A percentile compares a stretch with the other conserved stretches of the same genome.
These are phyloP conservation scores for Pseudopithomyces maydicus DNA, from an alignment of 2,329 filamentous ascomycete species.

Conservation along the genomic window DNA sequence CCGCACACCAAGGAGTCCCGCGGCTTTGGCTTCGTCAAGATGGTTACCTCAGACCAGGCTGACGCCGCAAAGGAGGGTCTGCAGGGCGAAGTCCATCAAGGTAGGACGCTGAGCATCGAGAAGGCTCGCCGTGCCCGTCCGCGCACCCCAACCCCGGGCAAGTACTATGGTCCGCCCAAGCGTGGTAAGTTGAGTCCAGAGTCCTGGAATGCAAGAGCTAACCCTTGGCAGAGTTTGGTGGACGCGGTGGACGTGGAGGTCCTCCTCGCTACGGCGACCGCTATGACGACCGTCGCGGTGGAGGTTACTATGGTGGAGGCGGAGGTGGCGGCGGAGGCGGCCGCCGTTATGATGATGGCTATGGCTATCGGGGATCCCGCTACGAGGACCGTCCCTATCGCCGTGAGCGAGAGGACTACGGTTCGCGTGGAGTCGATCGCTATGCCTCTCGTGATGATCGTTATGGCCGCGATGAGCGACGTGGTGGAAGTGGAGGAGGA, in stretches of 20 bases:
- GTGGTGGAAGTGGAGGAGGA: conserved; percentile 63
- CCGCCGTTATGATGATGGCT: conserved; percentile 52
- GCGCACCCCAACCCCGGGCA: conserved; percentile 94
- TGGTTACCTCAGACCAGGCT: conserved; percentile 92
- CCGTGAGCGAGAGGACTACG: conserved; percentile 49
- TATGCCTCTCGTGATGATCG: conserved; percentile 53
- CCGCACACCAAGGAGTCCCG: conserved; percentile 98
- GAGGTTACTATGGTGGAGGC: conserved; percentile 44
- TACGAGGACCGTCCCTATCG: conserved; percentile 50
- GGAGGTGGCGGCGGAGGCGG: conserved; percentile 31
- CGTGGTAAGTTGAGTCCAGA: conserved; percentile 67
- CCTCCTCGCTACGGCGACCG: conserved; percentile 57
- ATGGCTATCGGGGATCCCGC: conserved; percentile 37
- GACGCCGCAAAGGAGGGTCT: conserved; percentile 96
- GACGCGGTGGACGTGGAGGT: conserved; percentile 54
- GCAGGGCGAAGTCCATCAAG: conserved; percentile 93
- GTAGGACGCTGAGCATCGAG: conserved; percentile 95
- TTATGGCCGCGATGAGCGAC: conserved; percentile 48
- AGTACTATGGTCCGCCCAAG: conserved; percentile 99
- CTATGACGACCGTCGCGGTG: conserved; percentile 56
- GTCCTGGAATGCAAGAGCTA: conserved; percentile 14
- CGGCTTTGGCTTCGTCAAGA: conserved; percentile 99
- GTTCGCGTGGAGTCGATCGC: conserved; percentile 54
- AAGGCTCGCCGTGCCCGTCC: conserved; percentile 95
- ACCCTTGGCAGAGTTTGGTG: conserved; percentile 50